A percentile compares a stretch with the other conserved stretches of the same genome.
Conservation (phyloP, 805 yeast species). For the Tetrapisispora namnaoensis region DNA sequence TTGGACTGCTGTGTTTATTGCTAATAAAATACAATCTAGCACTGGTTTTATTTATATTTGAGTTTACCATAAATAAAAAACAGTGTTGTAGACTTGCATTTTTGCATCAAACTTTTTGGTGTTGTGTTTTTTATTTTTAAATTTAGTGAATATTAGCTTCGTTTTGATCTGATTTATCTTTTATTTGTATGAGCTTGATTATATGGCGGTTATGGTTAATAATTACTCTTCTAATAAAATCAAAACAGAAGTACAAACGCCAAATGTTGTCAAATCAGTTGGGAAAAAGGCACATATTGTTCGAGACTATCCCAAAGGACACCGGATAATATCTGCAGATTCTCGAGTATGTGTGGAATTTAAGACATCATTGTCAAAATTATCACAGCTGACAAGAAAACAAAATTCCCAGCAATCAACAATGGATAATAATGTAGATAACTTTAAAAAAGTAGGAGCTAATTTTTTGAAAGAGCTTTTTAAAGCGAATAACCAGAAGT, state of each 20-base stretch:
- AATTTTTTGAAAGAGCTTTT: neutral
- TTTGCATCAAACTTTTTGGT: too few species aligned
- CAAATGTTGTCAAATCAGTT: neutral
- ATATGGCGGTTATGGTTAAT: neutral
- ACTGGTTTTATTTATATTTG: neutral
- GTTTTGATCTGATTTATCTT: too few species aligned
- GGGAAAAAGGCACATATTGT: neutral
- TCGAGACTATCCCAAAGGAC: neutral
- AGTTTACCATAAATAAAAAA: too few species aligned
- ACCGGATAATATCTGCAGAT: neutral
- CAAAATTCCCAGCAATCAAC: neutral
- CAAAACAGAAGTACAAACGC: neutral
- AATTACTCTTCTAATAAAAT: neutral
- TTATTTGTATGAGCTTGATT: neutral
- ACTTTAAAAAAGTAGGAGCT: neutral
- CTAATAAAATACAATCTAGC: neutral
- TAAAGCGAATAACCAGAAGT: neutral
- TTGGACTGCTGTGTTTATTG: neutral
- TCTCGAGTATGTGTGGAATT: neutral
- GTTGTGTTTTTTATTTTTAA: too few species aligned
- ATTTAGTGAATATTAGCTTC: too few species aligned
- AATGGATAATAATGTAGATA: neutral
- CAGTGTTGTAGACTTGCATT: neutral
- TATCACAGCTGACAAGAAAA: neutral
- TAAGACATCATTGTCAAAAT: neutral